Evolutionary conservation across 176 grass and related monocot species (phyloP).

Genomic region (Phragmites australis): DNA sequence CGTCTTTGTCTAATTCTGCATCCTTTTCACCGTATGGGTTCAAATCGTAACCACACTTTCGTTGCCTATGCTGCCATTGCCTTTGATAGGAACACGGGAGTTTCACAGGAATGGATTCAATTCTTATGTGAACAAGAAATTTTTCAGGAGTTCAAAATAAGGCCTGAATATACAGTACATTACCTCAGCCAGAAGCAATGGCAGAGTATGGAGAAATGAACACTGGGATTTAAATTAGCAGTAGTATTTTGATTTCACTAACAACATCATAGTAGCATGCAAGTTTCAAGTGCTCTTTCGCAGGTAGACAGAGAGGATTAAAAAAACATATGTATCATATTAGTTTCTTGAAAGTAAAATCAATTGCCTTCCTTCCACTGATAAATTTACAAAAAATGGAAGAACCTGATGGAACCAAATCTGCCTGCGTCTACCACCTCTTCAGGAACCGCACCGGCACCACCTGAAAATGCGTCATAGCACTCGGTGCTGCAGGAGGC

Average conservation of each 20-base stretch:
- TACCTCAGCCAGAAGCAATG: not conserved
- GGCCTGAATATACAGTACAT: not conserved
- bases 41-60: not conserved
- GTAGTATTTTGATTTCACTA: constrained; percentile 35
- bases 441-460: constrained; percentile 28
- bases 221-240: constrained; percentile 34
- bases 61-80: too few species aligned
- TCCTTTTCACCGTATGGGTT: constrained; percentile 6
- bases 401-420: constrained; percentile 62
- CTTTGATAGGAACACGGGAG: not conserved
- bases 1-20: constrained; percentile 1
- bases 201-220: constrained; percentile 3
- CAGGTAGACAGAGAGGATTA: constrained; percentile 26
- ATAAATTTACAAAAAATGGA: constrained; percentile 69
- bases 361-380: constrained; percentile 39
- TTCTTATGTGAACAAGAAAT: too few species aligned
- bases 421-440: constrained; percentile 56
- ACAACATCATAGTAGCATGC: constrained; percentile 37
- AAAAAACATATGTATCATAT: constrained; percentile 52
- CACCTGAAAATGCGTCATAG: constrained; percentile 32
- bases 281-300: constrained; percentile 34
- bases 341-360: constrained; percentile 46
- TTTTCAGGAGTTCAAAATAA: too few species aligned
- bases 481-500: constrained; percentile 49
- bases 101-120: not conserved